Evolutionary conservation across 2,329 filamentous ascomycete species (phyloP), one percentile per base, ranked within the genome.

Genomic region (Talaromyces verruculosus): DNA sequence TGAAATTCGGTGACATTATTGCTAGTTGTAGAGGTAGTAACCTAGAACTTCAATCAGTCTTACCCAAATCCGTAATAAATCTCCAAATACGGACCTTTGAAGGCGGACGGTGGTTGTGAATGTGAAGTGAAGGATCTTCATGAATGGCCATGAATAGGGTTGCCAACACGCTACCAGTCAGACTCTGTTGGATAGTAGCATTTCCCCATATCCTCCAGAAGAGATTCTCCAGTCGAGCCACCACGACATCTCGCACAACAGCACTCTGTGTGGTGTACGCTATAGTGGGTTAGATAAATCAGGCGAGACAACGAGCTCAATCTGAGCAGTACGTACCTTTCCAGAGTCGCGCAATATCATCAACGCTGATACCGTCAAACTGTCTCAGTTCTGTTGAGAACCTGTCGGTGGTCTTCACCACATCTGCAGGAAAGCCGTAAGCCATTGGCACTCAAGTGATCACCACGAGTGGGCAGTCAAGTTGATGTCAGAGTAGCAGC

Each of bases 191-290:
- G 15, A 83, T 74, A 7, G 70, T 71, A 6, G 75, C 71, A 63
- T 76, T 81, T 60, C 81, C 76, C 82, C 81, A 84, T 68, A 84
- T 80, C 63, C 83, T 75, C 83, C 83, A 84, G 70, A 85, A 84
- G 35, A 84, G 75, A 70, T 84, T 83, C 66, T 84, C 81, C n/a
- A 84, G 73, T 65, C 83, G 76, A 63, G 73, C 72, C 55, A 81
- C 81, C 5, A 74, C 72, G 47, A 76, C 72, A 66, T 80, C 77
- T 47, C 78, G 74, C 58, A 81, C 75, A 17, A 79, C 77, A 57
- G 78, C 73, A 59, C 79, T 79, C 63, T 81, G 83, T 61, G 78
- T 77, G 61, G 75, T 78, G 70, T 82, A 84, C 45, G 81, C 83
- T 84, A 47, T 57, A 19, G 15, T 15, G 2, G 19, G 8, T 57